Conservation (phyloP, 2,329 filamentous ascomycete species). For the Xylariaceae sp. region DNA sequence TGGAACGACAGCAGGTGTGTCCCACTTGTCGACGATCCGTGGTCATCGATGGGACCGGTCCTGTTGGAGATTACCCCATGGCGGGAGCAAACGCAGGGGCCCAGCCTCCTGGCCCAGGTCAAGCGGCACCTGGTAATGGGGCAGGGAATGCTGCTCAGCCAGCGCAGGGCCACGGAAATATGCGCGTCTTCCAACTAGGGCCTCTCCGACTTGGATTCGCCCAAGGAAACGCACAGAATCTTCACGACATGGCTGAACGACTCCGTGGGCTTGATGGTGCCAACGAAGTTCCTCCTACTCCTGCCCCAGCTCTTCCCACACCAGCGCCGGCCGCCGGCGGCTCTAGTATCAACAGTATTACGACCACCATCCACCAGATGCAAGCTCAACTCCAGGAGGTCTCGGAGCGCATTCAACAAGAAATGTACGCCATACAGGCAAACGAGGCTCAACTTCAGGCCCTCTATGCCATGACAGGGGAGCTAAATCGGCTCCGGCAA, state of each 20-base stretch:
- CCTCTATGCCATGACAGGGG: slow-evolving; percentile 59
- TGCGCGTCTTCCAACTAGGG: slow-evolving; percentile 64
- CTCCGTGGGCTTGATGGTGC: slow-evolving; percentile 40
- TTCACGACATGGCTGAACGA: slow-evolving; percentile 60
- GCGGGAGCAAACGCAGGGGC: slow-evolving; percentile 23
- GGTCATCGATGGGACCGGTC: slow-evolving; percentile 45
- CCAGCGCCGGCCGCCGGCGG: slow-evolving; percentile 5
- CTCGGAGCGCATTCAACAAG: slow-evolving; percentile 61
- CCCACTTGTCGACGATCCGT: slow-evolving; percentile 88
- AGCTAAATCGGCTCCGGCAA: slow-evolving; percentile 58
- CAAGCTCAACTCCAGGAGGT: slow-evolving; percentile 56
- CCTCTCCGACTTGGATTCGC: slow-evolving; percentile 70
- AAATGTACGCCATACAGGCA: slow-evolving; percentile 54
- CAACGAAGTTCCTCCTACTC: slow-evolving; percentile 14
- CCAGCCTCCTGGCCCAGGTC: slow-evolving; percentile 23
- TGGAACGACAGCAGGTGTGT: slow-evolving; percentile 94
- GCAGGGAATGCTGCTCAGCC: slow-evolving; percentile 25
- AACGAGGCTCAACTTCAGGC: slow-evolving; percentile 61
- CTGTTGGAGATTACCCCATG: slow-evolving; percentile 26
- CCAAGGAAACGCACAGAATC: slow-evolving; percentile 55
- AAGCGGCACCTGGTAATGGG: slow-evolving; percentile 16
- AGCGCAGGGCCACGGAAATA: slow-evolving; percentile 32
- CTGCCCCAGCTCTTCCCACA: slow-evolving; percentile 3
- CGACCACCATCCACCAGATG: slow-evolving; percentile 30
- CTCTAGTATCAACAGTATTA: slow-evolving; percentile 4